Base-by-base conservation (phyloP, 495 filamentous ascomycete genomes). In the Penicillium canescens region DNA sequence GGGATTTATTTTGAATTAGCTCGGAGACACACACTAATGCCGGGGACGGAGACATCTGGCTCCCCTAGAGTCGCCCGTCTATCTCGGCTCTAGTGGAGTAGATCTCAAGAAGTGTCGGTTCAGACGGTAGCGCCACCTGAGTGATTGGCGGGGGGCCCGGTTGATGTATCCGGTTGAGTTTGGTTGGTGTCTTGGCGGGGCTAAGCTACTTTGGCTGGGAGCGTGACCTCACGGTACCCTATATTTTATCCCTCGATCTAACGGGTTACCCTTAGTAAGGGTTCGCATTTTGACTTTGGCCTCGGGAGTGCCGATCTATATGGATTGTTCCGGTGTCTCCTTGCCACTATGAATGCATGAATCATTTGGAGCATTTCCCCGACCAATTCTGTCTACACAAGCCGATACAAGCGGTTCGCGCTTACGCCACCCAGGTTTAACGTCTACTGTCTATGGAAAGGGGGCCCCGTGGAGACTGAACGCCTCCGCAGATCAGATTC, bases 121-220 rank as follows among this genome's bases (percentile, higher is more conserved):
- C 10, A 52, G 28, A 3, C 42, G 35, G 35, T 12, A 23, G 42
- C 43, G 23, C 35, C 36, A 47, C 35, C 20, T 43, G 3, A 0
- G 1, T 36, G 10, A 56, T 52, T 56, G 52, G 57, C 6, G 13
- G 1, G 4, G 8, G 37, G 37, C 36, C 6, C 23, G 50, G 55
- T 40, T 61, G 37, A 59, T 28, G 55, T 60, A 55, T 59, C 63
- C 63, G 56, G 48, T 31, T 12, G 3, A 26, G 24, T 41, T 28
- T 31, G 26, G 33, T 51, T 33, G 50, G 14, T 33, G 33, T 38
- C 28, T 31, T 31, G 28, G 28, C 28, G 9, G 28, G 28, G 7
- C 28, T 31, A 31, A 31, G 28, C 28, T 31, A 6, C 28, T 31
- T 31, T 31, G 28, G 28, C 2, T 10, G 0, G 28, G 28, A 31